A percentile compares a stretch with the other conserved stretches of the same genome.
These are phyloP conservation scores for Thelephora ganbajun DNA, from an alignment of 768 basidiomycete species.

Conservation along the genomic window DNA sequence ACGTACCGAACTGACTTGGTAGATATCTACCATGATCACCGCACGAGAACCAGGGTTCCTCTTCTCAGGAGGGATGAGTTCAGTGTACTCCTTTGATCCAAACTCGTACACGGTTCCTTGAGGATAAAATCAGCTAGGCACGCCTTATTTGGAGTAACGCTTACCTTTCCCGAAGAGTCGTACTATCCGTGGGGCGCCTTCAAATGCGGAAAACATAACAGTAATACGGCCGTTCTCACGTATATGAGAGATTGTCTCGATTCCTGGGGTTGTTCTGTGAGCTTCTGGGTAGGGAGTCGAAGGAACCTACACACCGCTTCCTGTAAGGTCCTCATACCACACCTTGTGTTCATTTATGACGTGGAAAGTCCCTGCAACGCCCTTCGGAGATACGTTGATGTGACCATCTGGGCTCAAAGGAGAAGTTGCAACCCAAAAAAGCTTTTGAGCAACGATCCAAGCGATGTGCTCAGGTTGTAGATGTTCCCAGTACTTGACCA, in stretches of 20 bases:
- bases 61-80: slow-evolving; percentile 4
- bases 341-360: slow-evolving; percentile 35
- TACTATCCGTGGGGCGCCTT: slow-evolving; percentile 43
- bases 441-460: slow-evolving; percentile 49
- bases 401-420: slow-evolving; percentile 43
- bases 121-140: not conserved
- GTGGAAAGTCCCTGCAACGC: slow-evolving; percentile 45
- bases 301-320: slow-evolving; percentile 37
- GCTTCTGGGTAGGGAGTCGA: not conserved
- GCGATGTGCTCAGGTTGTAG: slow-evolving; percentile 37
- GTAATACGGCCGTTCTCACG: slow-evolving; percentile 53
- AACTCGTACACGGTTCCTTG: slow-evolving; percentile 1
- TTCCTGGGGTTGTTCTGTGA: slow-evolving; percentile 19
- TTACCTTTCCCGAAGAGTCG: slow-evolving; percentile 45
- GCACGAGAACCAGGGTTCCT: slow-evolving; percentile 1
- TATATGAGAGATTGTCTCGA: slow-evolving; percentile 46
- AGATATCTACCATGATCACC: slow-evolving; percentile 27
- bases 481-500: slow-evolving; percentile 45
- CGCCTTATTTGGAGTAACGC: slow-evolving; percentile 3
- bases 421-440: slow-evolving; percentile 63
- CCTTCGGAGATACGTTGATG: slow-evolving; percentile 60
- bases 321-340: slow-evolving; percentile 68
- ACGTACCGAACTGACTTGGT: slow-evolving; percentile 37
- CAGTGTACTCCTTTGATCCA: slow-evolving; percentile 2
- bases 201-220: slow-evolving; percentile 46